phyloP scores from a whole-genome alignment of 306 rosid species.

The Ammopiptanthus mongolicus region DNA sequence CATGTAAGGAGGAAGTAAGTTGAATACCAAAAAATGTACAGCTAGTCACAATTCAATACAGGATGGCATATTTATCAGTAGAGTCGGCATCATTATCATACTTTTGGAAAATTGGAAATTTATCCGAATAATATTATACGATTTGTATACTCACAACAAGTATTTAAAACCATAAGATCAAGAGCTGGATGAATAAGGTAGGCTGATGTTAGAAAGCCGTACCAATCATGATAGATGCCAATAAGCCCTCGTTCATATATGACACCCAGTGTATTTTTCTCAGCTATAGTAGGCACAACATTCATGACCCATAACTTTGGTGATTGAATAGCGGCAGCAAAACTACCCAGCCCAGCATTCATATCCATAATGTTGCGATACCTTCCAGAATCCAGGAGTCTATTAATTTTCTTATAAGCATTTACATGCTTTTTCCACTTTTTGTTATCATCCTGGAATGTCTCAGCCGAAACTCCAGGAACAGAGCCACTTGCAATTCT shows the following conservation, averaged over 20 bases:
- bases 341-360: constrained; percentile 95
- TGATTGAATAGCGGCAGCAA: constrained; percentile 80
- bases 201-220: constrained; percentile 21
- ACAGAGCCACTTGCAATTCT: constrained; percentile 75
- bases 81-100: not conserved
- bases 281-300: constrained; percentile 84
- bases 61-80: not conserved
- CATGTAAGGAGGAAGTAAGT: not conserved
- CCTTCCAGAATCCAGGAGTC: constrained; percentile 73
- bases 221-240: constrained; percentile 98
- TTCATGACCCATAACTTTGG: constrained; percentile 93
- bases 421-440: constrained; percentile 84
- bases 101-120: not conserved
- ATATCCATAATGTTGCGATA: constrained; percentile 94
- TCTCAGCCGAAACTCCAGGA: constrained; percentile 64
- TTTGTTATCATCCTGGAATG: constrained; percentile 59
- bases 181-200: not conserved
- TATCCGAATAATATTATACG: not conserved
- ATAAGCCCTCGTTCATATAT: constrained; percentile 77
- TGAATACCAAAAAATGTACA: not conserved
- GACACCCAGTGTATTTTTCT: constrained; percentile 66
- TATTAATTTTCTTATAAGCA: constrained; percentile 77
- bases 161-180: not conserved
- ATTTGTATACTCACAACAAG: not conserved
- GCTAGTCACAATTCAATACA: not conserved